Evolutionary conservation across 192 early-diverging fungal species (phyloP).

Genomic region (Coemansia sp.): DNA sequence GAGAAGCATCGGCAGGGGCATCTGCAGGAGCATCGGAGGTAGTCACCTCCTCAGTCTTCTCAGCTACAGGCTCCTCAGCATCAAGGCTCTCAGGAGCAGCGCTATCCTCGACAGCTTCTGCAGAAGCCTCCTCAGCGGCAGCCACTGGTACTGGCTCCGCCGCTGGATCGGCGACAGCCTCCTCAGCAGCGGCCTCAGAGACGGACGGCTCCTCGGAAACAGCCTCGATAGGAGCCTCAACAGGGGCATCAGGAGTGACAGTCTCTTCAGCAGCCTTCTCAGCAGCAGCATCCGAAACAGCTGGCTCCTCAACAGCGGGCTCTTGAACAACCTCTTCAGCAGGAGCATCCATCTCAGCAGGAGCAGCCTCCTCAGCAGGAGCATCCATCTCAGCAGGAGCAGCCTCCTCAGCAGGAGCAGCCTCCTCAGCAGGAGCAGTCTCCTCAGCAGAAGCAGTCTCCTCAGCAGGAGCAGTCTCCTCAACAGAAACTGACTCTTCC

Average conservation of each 20-base stretch:
- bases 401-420: neutral
- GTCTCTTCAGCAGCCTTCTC: neutral
- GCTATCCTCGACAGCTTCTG: neutral
- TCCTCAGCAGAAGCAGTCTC: constrained; percentile 5
- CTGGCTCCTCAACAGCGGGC: neutral
- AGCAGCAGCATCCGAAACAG: neutral
- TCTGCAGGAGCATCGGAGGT: neutral
- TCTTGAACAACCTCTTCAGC: constrained; percentile 1
- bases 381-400: neutral
- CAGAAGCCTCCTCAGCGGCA: neutral
- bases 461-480: constrained; percentile 1
- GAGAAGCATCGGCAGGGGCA: neutral
- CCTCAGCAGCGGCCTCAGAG: neutral
- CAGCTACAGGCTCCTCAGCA: neutral
- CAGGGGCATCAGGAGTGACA: neutral
- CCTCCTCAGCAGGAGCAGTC: constrained; percentile 4
- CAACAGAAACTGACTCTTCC: neutral
- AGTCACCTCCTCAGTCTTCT: neutral
- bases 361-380: constrained; percentile 5
- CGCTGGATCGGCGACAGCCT: neutral
- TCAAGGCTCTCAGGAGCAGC: neutral
- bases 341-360: neutral
- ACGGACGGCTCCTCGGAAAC: constrained; percentile 6
- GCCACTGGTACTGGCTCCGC: no score
- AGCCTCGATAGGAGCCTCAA: neutral